A percentile compares a stretch with the other conserved stretches of the same genome.
phyloP scores from a whole-genome alignment of 257 asterid species.

The Linderniella brevidens region DNA sequence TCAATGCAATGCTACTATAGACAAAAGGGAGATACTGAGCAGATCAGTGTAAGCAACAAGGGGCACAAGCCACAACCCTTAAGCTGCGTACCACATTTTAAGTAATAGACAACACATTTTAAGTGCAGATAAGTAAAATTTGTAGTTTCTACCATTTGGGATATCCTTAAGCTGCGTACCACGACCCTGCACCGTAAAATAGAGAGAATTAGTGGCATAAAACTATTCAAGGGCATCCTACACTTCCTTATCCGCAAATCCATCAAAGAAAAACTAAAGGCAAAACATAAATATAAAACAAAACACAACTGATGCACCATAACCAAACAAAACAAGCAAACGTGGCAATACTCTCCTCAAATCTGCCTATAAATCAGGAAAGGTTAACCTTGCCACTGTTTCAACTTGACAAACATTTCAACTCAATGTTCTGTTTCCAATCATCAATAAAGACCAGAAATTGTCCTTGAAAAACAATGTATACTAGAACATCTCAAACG shows the following conservation, averaged over 20 bases:
- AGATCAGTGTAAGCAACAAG: background rate
- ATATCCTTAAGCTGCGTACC: constrained; percentile 30
- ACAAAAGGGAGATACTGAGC: background rate
- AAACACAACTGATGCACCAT: no score
- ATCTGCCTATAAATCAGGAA: no score
- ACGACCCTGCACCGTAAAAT: constrained; percentile 40
- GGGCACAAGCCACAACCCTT: background rate
- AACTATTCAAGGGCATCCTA: constrained; percentile 2
- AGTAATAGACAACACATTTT: constrained; percentile 1
- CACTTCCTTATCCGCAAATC: background rate
- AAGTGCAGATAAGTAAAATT: constrained; percentile 3
- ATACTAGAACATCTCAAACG: no score
- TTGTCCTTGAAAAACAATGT: no score
- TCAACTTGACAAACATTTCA: no score
- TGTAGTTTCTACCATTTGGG: constrained; percentile 25
- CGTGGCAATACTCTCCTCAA: no score
- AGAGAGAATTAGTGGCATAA: constrained; percentile 1
- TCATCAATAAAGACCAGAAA: no score
- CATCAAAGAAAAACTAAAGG: background rate
- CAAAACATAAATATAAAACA: background rate
- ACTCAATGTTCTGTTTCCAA: no score
- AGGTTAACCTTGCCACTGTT: no score
- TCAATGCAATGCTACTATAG: no score
- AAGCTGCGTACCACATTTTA: constrained; percentile 1
- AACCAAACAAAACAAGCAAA: no score